phyloP scores from a whole-genome alignment of 2,329 filamentous ascomycete species.

The Fusarium foetens region DNA sequence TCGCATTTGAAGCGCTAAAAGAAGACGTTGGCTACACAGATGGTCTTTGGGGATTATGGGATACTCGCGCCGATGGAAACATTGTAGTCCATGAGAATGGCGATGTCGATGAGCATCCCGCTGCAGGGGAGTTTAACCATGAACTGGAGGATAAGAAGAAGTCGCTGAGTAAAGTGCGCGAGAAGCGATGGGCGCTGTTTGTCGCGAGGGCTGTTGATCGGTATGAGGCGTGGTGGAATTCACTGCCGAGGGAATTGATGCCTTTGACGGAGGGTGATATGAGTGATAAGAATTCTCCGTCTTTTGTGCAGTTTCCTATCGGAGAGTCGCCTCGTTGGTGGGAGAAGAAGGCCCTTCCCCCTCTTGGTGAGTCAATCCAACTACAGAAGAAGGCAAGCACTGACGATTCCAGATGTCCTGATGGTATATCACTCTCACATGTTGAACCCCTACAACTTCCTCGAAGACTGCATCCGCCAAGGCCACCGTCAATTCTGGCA shows the following conservation, averaged over 20 bases:
- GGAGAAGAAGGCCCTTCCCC: slow-evolving; percentile 30
- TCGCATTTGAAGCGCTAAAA: slow-evolving; percentile 69
- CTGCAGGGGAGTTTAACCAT: not conserved
- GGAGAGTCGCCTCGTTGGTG: slow-evolving; percentile 17
- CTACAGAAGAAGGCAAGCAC: not conserved
- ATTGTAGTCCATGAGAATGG: slow-evolving; percentile 19
- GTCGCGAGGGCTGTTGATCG: slow-evolving; percentile 70
- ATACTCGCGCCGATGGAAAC: slow-evolving; percentile 50
- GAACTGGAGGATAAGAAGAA: slow-evolving; percentile 42
- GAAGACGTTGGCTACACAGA: slow-evolving; percentile 68
- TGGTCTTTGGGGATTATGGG: slow-evolving; percentile 68
- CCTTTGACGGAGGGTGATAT: slow-evolving; percentile 23
- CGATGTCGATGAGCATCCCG: slow-evolving; percentile 14
- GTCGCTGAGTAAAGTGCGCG: slow-evolving; percentile 61
- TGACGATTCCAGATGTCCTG: slow-evolving; percentile 63
- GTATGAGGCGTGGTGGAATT: slow-evolving; percentile 69
- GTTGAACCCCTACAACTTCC: slow-evolving; percentile 70
- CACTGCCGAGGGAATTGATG: slow-evolving; percentile 4
- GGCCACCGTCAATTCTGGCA: slow-evolving; percentile 57
- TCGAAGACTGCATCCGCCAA: slow-evolving; percentile 38
- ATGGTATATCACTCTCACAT: slow-evolving; percentile 80
- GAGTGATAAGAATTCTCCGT: not conserved
- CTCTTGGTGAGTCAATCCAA: slow-evolving; percentile 31
- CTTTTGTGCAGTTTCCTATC: slow-evolving; percentile 19
- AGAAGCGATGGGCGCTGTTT: slow-evolving; percentile 76